phyloP scores from a whole-genome alignment of 805 yeast genomes.

The Clavispora fructus region DNA sequence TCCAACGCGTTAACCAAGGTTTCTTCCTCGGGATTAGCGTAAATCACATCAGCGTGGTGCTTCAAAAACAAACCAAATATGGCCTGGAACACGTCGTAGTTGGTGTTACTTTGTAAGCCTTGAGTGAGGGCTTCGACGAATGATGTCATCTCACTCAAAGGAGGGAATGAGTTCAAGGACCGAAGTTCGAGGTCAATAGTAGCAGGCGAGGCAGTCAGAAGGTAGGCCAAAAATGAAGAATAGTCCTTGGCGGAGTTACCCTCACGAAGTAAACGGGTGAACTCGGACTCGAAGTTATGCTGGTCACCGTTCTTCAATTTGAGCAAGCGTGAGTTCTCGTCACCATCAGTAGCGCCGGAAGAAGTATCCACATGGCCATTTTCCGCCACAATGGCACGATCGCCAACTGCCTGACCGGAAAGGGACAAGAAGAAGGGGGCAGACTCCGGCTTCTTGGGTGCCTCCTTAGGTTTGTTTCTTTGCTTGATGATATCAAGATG shows the following conservation, averaged over 20 bases:
- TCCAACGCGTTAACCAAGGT: conserved; percentile 43
- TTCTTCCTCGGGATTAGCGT: conserved; percentile 28
- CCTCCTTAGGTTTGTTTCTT: conserved; percentile 86
- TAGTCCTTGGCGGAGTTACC: conserved; percentile 39
- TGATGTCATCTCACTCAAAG: conserved; percentile 57
- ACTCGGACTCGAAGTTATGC: conserved; percentile 63
- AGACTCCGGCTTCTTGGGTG: conserved; percentile 77
- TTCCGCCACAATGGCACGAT: conserved; percentile 53
- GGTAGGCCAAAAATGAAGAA: conserved; percentile 45
- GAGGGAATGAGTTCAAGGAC: conserved; percentile 62
- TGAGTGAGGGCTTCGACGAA: conserved; percentile 64
- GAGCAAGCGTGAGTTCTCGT: conserved; percentile 29
- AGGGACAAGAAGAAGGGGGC: conserved; percentile 76
- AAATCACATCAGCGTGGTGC: conserved; percentile 78
- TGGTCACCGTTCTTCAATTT: conserved; percentile 26
- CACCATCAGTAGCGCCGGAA: conserved; percentile 18
- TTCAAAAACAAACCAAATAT: conserved; percentile 68
- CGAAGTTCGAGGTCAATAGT: conserved; percentile 81
- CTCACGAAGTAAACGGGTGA: conserved; percentile 60
- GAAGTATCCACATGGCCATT: conserved; percentile 13
- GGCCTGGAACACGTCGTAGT: conserved; percentile 79
- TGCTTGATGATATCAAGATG: conserved; percentile 79
- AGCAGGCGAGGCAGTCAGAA: conserved; percentile 67
- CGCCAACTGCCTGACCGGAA: conserved; percentile 64
- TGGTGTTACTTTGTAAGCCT: conserved; percentile 51